A percentile compares a stretch with the other conserved stretches of the same genome.
Evolutionary conservation across 2,329 filamentous ascomycete genomes (phyloP).

Genomic region (Truncatella angustata): DNA sequence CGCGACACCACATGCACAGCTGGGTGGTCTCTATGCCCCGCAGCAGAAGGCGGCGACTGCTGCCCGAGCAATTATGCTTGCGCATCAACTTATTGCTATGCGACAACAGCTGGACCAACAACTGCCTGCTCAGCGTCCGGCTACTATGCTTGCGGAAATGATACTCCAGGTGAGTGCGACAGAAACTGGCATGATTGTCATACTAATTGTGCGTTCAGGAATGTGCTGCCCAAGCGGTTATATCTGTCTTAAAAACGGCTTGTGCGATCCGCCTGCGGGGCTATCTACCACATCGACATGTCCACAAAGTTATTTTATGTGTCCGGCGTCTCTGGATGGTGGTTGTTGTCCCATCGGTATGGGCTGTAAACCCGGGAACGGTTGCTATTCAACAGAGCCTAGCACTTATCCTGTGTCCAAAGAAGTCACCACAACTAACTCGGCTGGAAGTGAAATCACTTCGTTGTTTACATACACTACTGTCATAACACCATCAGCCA

Average conservation of each 20-base stretch:
- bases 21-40: conserved; percentile 22
- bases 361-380: conserved; percentile 41
- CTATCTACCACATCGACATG: conserved; percentile 39
- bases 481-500: conserved; percentile 25
- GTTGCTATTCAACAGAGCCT: conserved; percentile 48
- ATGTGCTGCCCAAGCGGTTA: conserved; percentile 46
- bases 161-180: conserved; percentile 11
- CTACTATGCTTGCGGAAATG: conserved; percentile 35
- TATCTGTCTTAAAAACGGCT: conserved; percentile 35
- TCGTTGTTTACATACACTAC: conserved; percentile 40
- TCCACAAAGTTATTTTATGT: conserved; percentile 42
- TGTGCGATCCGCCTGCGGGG: conserved; percentile 45
- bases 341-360: conserved; percentile 53
- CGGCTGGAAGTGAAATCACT: conserved; percentile 35
- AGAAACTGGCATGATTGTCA: background rate
- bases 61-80: conserved; percentile 49
- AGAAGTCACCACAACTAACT: conserved; percentile 44
- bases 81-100: conserved; percentile 44
- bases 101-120: conserved; percentile 41
- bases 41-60: conserved; percentile 38
- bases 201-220: conserved; percentile 25
- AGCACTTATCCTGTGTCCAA: conserved; percentile 43
- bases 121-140: conserved; percentile 33
- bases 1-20: conserved; percentile 23
- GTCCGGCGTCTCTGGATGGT: conserved; percentile 47